Evolutionary conservation across 2,329 filamentous ascomycete genomes (phyloP), one percentile per base, ranked within the genome.

Genomic region (Alternaria sp.): DNA sequence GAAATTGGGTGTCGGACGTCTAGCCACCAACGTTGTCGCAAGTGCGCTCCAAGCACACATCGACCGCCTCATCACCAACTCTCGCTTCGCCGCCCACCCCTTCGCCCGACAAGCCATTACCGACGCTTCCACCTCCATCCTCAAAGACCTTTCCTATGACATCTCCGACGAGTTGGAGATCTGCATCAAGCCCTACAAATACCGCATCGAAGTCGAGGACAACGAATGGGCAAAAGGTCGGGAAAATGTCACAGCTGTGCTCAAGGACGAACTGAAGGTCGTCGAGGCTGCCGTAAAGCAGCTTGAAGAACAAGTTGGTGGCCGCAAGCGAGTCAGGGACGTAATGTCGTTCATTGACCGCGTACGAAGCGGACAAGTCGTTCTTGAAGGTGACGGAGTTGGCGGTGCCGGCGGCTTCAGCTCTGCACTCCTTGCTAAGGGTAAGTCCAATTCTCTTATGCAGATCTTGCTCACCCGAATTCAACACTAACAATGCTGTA

Each of bases 141-240:
- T 99, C 12, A 96, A 96, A 68, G 96, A 99, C 74, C 87, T 95
- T 13, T 97, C 97, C 67, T 98, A 97, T 82, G 96, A 95, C 80
- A 99, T 96, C 1, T 96, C 92, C 67, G 96, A 99, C 74, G 96
- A 98, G 81, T 92, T 99, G 1, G 96, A 99, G 80, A 98, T 98
- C 77, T 99, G 95, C 77, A 96, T 99, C 81, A 99, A 99, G 80
- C 96, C 96, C 0, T 99, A 95, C 84, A 99, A 99, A 78, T 98
- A 95, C 71, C 93, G 97, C 66, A 97, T 99, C 62, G 96, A 99
- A 72, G 90, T 99, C 47, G 93, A 97, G 74, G 92, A 94, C 43
- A 85, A 89, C 8, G 96, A 99, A 78, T 99, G 96, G 96, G 80
- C 85, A 4, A 89, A 91, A 64, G 94, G 93, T 0, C 86, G 95